phyloP scores from a whole-genome alignment of 1,284 basidiomycete species.

The Heterobasidion occidentale region DNA sequence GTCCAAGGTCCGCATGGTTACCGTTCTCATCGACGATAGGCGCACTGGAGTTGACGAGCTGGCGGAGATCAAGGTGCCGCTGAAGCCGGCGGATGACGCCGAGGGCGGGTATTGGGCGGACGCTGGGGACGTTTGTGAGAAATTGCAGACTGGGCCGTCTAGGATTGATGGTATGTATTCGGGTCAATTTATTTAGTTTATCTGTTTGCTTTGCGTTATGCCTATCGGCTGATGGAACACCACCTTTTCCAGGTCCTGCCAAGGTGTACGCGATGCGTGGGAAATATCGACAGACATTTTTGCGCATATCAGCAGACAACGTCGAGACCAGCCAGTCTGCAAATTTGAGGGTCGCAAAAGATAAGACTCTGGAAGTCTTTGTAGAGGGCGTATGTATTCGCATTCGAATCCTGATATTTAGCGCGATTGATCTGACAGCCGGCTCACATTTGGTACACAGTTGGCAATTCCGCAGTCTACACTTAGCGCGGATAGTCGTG shows the following conservation, averaged over 20 bases:
- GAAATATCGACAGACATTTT: constrained; percentile 60
- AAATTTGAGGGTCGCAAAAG: constrained; percentile 22
- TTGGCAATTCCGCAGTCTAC: too few species aligned
- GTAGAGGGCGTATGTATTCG: constrained; percentile 21
- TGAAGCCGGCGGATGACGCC: constrained; percentile 35
- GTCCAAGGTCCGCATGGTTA: constrained; percentile 36
- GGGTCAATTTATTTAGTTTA: background rate
- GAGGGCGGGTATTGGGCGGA: constrained; percentile 62
- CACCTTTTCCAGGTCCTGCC: constrained; percentile 44
- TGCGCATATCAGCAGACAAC: constrained; percentile 45
- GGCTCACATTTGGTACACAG: too few species aligned
- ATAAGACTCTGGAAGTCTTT: constrained; percentile 24
- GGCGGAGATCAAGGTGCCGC: constrained; percentile 54
- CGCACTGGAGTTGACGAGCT: constrained; percentile 46
- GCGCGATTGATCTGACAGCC: too few species aligned
- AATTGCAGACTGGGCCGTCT: constrained; percentile 53
- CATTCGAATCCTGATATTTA: constrained; percentile 3
- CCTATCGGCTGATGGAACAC: too few species aligned
- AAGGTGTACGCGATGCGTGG: constrained; percentile 62
- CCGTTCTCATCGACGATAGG: constrained; percentile 56
- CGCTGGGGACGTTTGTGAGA: constrained; percentile 49
- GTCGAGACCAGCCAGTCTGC: constrained; percentile 22
- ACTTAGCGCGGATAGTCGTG: too few species aligned
- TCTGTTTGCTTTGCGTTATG: background rate
- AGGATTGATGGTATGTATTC: constrained; percentile 54